Evolutionary conservation across 2,329 filamentous ascomycete species (phyloP).

Genomic region (Xylariales sp.): DNA sequence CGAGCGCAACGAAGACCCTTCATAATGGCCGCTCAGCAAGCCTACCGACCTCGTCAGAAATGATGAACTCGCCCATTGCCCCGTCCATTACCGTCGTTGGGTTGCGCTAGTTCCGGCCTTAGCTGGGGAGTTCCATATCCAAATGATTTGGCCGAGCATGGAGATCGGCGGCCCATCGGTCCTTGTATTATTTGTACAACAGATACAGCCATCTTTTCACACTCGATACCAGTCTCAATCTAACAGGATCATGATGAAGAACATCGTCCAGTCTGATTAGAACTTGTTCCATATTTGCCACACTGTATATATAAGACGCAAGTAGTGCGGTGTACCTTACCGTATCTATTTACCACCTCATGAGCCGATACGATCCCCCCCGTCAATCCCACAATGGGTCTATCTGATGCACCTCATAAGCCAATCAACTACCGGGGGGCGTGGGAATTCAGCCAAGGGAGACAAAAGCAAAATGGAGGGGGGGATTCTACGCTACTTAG

Average conservation of each 20-base stretch:
- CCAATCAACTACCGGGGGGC: not conserved
- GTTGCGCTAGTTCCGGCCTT: not conserved
- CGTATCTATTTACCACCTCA: conserved; percentile 8
- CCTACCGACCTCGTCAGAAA: conserved; percentile 53
- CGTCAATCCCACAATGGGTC: not conserved
- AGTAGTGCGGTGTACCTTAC: not conserved
- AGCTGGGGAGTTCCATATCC: conserved; percentile 4
- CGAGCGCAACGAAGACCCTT: conserved; percentile 79
- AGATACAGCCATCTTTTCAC: conserved; percentile 13
- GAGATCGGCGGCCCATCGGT: conserved; percentile 12
- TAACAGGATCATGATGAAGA: conserved; percentile 7
- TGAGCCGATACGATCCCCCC: not conserved
- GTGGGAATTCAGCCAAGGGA: not conserved
- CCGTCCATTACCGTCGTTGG: not conserved
- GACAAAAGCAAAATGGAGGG: not conserved
- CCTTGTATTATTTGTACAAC: conserved; percentile 35
- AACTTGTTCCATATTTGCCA: not conserved
- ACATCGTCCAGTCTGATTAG: not conserved
- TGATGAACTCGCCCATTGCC: conserved; percentile 24
- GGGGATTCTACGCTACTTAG: not conserved
- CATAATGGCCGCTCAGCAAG: conserved; percentile 63
- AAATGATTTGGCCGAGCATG: conserved; percentile 14
- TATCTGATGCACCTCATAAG: not conserved
- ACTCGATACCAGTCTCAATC: conserved; percentile 17
- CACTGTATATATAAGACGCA: conserved; percentile 23